Base-by-base conservation (phyloP, 2,329 filamentous ascomycete genomes). In the Elsinoe perseae region DNA sequence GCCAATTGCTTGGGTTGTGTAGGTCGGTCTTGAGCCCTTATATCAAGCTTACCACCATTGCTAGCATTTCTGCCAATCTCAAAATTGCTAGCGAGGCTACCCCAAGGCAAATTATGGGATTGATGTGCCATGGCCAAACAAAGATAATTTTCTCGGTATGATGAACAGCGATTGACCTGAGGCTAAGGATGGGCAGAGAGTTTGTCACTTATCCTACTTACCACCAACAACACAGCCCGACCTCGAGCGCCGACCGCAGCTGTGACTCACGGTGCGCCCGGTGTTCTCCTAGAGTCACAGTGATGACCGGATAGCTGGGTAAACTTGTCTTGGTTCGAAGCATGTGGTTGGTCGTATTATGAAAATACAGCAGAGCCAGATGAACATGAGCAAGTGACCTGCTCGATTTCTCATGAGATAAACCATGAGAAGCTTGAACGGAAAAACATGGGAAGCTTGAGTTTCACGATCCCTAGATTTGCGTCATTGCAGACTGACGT, bases 21-120 rank as follows among this genome's bases (percentile, higher is more conserved):
- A 10, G 48, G 48, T 16, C 18, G 28, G 14, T 52, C 48, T 20
- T 27, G 27, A n/a, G 48, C 48, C 28, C 34, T 32, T n/a, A 52
- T 52, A 27, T 52, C 48, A 18, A 38, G 28, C 10, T 21, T 38
- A 36, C 32, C 32, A n/a, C n/a, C n/a, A 23, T n/a, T 52, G 34
- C 48, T 14, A 34, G 27, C n/a, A 21, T 34, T 38, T 28, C 34
- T 38, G 12, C 20, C 28, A n/a, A 36, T 21, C 5, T 25, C 18
- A 16, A 52, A 36, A 38, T 38, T 10, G 30, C 30, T 36, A n/a
- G 48, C 34, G n/a, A 52, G 34, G 36, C 30, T 38, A n/a, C 16
- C 34, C 48, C 48, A 52, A 21, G 48, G 48, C 14, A 52, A 14
- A 18, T 34, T 38, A 16, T 52, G 48, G n/a, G 48, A 27, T 52